Evolutionary conservation across 2,329 filamentous ascomycete species (phyloP).

Genomic region (Chalaropsis thielavioides): DNA sequence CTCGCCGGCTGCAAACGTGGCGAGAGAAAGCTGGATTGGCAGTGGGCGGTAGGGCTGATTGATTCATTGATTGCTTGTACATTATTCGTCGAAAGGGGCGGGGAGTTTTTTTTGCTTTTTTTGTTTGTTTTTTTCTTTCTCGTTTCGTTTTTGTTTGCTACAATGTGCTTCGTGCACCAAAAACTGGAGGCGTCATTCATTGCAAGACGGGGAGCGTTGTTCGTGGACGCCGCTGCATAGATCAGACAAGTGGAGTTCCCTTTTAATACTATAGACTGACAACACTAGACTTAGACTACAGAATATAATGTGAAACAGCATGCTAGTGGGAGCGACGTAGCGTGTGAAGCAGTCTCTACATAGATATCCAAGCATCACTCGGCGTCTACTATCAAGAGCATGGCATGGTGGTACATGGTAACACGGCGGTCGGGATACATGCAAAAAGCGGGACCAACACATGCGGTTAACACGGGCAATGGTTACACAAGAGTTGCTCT

Average conservation of each 20-base stretch:
- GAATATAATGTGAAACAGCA: constrained; percentile 11
- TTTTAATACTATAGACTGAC: constrained; percentile 16
- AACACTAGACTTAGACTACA: constrained; percentile 17
- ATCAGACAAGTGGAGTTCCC: constrained; percentile 8
- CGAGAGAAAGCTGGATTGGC: neutral
- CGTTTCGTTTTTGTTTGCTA: neutral
- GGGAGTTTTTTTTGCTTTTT: neutral
- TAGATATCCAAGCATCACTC: too few species aligned
- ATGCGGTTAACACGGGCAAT: neutral
- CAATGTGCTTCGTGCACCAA: neutral
- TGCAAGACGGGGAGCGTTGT: neutral
- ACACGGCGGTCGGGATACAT: neutral
- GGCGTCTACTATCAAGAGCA: too few species aligned
- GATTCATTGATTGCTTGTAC: neutral
- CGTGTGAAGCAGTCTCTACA: neutral
- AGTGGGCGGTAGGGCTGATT: neutral
- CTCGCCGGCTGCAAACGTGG: too few species aligned
- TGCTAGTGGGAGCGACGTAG: neutral
- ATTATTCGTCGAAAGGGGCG: neutral
- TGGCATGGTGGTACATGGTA: too few species aligned
- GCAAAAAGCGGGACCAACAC: neutral
- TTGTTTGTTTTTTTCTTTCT: neutral
- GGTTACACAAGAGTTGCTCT: too few species aligned
- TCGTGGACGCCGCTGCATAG: neutral
- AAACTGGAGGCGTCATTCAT: constrained; percentile 1